A percentile compares a stretch with the other conserved stretches of the same genome.
phyloP scores from a whole-genome alignment of 805 yeast genomes.

The Ogataea haglerorum region DNA sequence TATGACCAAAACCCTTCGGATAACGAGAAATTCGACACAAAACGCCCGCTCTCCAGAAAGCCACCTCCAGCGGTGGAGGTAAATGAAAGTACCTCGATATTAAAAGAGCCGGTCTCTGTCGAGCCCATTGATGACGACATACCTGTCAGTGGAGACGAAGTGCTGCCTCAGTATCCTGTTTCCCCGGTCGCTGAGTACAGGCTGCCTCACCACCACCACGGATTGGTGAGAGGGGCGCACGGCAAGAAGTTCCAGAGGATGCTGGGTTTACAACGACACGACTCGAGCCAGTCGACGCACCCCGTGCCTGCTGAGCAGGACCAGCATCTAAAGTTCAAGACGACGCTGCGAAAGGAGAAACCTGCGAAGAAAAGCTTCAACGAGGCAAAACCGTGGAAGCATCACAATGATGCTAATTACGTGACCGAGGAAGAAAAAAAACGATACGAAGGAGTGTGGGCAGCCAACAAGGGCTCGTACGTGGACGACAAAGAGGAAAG shows the following conservation, averaged over 20 bases:
- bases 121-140: background rate
- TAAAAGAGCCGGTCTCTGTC: background rate
- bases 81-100: background rate
- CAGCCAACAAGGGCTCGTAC: constrained; percentile 72
- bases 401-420: constrained; percentile 57
- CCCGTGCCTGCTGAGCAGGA: background rate
- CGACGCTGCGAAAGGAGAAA: constrained; percentile 47
- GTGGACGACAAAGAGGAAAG: constrained; percentile 26
- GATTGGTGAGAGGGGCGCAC: constrained; percentile 22
- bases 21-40: background rate
- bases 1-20: constrained; percentile 1
- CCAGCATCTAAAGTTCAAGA: constrained; percentile 41
- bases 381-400: constrained; percentile 93
- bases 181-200: constrained; percentile 13
- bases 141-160: constrained; percentile 1
- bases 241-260: constrained; percentile 22
- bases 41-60: constrained; percentile 12
- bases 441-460: constrained; percentile 93
- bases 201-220: constrained; percentile 24
- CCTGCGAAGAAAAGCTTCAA: constrained; percentile 48
- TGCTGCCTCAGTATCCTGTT: constrained; percentile 23
- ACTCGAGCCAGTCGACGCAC: constrained; percentile 8
- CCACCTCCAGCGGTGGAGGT: constrained; percentile 16
- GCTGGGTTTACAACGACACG: constrained; percentile 20
- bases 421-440: constrained; percentile 66